A percentile compares a stretch with the other conserved stretches of the same genome.
These are phyloP conservation scores for Rhodotorula sp. DNA, from an alignment of 1,284 basidiomycete species.

Conservation along the genomic window DNA sequence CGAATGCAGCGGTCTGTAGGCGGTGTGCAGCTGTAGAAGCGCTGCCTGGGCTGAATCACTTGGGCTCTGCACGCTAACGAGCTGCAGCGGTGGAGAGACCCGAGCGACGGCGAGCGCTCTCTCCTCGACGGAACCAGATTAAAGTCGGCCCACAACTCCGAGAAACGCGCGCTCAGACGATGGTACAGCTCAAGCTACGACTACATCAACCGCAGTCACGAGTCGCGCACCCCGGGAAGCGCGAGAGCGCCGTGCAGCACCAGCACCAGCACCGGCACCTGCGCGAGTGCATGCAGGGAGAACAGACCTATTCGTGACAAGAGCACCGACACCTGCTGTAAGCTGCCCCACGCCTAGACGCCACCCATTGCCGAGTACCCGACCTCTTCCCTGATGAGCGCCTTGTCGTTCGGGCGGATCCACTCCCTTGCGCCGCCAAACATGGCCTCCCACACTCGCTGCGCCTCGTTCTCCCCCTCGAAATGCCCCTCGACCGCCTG, in stretches of 20 bases:
- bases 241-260: too few relatives aligned
- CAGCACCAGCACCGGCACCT: too few relatives aligned
- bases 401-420: conserved; percentile 47
- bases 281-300: background rate
- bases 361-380: conserved; percentile 49
- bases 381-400: conserved; percentile 45
- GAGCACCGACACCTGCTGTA: background rate
- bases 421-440: conserved; percentile 44
- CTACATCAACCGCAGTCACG: too few relatives aligned
- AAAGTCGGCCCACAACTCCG: too few relatives aligned
- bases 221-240: too few relatives aligned
- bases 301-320: background rate
- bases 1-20: background rate
- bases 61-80: background rate
- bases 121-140: too few relatives aligned
- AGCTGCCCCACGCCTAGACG: conserved; percentile 4
- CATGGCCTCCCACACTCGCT: conserved; percentile 47
- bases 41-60: background rate
- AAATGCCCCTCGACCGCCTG: conserved; percentile 33
- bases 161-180: too few relatives aligned
- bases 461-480: conserved; percentile 30
- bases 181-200: too few relatives aligned
- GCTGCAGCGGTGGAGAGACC: background rate
- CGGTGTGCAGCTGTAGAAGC: background rate
- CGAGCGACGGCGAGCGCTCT: too few relatives aligned